Evolutionary conservation across 345 rosid genomes (phyloP), one percentile per base, ranked within the genome.

Genomic region (Euclidium syriacum): DNA sequence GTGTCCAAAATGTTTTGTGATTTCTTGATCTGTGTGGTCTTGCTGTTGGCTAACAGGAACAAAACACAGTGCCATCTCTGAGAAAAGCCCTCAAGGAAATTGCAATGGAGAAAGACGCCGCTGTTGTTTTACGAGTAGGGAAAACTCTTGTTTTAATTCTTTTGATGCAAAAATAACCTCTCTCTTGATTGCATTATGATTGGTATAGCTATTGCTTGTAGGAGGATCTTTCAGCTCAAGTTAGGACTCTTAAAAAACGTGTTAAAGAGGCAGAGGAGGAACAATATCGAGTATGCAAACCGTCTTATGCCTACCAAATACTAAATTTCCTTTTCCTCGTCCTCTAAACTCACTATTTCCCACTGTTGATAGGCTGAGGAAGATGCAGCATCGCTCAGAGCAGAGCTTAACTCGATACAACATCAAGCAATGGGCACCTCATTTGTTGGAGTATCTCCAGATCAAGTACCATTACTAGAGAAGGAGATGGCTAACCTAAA

Each of bases 91-190:
- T 94, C 33, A 87, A 78, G 82, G 97, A 94, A 75, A 91, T 87
- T 52, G 99, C 97, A 14, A 86, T 90, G 87, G 97, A 94, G 85
- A 94, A 94, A 79, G 97, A 94, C 83, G 99, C 97, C 40, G 95
- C 99, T 67, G 97, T 90, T 76, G 95, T 90, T 74, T 82, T 80
- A 68, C 84, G 95, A 81, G 99, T 86, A 78, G 6, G 39, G 34
- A 27, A 18, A 10, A 35, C 69, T 32, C 5, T 3, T 47, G 6
- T 56, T 24, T 54, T 49, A 32, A 33, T 48, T 25, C 12, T 41
- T 20, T 38, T 29, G 25, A 19, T 64, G 35, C 19, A 32, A 14
- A 4, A 7, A 0, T 17, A 15, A 5, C 20, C 47, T 33, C 41
- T 33, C 22, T 35, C 9, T 62, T 66, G 34, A 9, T 26, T 40